Evolutionary conservation across 2,329 filamentous ascomycete genomes (phyloP), one percentile per base, ranked within the genome.

Genomic region (Trichophyton mentagrophytes): DNA sequence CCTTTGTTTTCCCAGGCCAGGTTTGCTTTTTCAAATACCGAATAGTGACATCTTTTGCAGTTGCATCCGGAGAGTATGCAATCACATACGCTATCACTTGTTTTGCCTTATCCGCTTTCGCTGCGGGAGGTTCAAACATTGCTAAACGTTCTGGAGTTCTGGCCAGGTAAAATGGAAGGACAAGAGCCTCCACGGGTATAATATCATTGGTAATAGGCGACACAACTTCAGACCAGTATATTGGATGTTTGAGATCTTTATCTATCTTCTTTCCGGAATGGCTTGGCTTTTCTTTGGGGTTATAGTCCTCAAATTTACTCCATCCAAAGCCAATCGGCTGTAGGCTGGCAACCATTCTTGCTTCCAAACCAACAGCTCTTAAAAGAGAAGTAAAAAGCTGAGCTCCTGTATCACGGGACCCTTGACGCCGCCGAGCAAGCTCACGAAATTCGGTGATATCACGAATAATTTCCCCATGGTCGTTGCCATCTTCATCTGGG

Each of bases 11-110:
- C 3, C 93, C 92, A 0, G 93, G 93, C 70, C 90, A 85, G 59
- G 87, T 81, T 61, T 88, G 88, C 22, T 86, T 84, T 68, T 87
- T 91, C 6, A 99, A 77, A 71, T 99, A 99, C 30, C 93, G 83
- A 9, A 93, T 85, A 0, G 93, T 99, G 15, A 99, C 88, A 70
- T 99, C 93, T 71, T 97, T 97, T 11, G 90, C 91, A 0, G 90
- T 91, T 1, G 89, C 89, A 69, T 97, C 91, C 2, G 83, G 75
- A 0, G 88, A 89, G 72, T 88, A 89, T 0, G 87, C 91, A 20
- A 97, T 79, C 1, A 95, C 82, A 68, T 99, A 99, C 53, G 89
- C 88, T 68, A 96, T 90, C 11, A 95, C 84, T 71, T 97, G 92
- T 66, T 89, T 92, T 0, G 87, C 84, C 67, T 87, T 90, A 38